phyloP scores from a whole-genome alignment of 331 rosid species.

The Quercus phellos region DNA sequence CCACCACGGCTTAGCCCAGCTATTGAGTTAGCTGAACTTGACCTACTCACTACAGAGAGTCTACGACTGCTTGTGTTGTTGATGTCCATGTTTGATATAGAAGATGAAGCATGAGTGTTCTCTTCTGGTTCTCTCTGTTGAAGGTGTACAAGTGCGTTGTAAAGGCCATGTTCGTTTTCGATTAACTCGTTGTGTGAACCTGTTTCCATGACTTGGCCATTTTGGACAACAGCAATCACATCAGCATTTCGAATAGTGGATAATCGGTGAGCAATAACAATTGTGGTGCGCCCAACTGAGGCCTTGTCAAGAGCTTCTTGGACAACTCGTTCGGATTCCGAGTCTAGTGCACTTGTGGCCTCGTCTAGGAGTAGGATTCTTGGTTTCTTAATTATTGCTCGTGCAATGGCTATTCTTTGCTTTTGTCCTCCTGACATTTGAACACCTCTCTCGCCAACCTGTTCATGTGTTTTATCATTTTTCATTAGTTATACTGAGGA shows the following conservation, averaged over 20 bases:
- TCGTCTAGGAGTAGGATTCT: conserved; percentile 65
- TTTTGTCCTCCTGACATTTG: conserved; percentile 94
- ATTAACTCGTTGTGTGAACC: conserved; percentile 61
- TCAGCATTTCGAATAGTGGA: conserved; percentile 67
- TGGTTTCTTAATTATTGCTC: conserved; percentile 71
- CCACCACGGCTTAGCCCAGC: conserved; percentile 17
- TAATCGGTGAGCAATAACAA: conserved; percentile 70
- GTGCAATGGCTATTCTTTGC: conserved; percentile 78
- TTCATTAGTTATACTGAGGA: too few species aligned
- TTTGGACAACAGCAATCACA: conserved; percentile 57
- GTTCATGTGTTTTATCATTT: neutral
- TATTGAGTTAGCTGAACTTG: conserved; percentile 50
- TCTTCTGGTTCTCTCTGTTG: conserved; percentile 46
- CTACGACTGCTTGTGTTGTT: conserved; percentile 45
- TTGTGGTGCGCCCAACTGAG: conserved; percentile 70
- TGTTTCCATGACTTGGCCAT: conserved; percentile 49
- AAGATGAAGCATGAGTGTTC: conserved; percentile 9
- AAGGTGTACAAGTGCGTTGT: conserved; percentile 48
- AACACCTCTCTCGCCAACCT: conserved; percentile 87
- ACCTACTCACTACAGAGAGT: conserved; percentile 38
- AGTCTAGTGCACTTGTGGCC: conserved; percentile 84
- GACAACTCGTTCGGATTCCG: conserved; percentile 69
- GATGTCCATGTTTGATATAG: conserved; percentile 30
- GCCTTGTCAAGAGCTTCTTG: conserved; percentile 82
- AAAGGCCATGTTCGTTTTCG: conserved; percentile 38